Evolutionary conservation across 2,329 filamentous ascomycete genomes (phyloP).

Genomic region (Fusarium longipes): DNA sequence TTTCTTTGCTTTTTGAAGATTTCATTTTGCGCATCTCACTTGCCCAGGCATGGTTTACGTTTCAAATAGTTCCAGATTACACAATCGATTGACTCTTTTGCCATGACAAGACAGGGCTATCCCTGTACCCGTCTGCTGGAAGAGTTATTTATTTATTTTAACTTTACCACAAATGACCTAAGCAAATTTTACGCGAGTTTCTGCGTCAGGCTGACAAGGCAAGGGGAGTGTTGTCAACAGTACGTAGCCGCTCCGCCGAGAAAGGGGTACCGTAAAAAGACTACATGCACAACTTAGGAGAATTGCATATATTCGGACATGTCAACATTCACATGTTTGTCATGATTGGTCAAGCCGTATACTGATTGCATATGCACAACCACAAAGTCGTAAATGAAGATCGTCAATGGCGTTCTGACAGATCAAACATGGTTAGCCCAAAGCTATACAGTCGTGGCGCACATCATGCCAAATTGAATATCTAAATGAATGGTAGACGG

Average conservation of each 20-base stretch:
- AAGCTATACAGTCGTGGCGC: background rate
- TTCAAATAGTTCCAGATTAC: conserved; percentile 6
- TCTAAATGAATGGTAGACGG: background rate
- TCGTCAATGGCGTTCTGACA: conserved; percentile 12
- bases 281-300: background rate
- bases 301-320: background rate
- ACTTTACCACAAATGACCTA: background rate
- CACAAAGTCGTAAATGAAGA: background rate
- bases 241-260: background rate
- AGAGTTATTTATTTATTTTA: background rate
- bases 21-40: background rate
- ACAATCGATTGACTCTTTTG: background rate
- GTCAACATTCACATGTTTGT: background rate
- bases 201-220: background rate
- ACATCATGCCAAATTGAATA: background rate
- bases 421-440: background rate
- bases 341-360: conserved; percentile 4
- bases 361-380: background rate
- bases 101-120: background rate
- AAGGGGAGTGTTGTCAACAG: background rate
- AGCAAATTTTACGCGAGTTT: background rate
- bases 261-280: background rate
- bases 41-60: background rate
- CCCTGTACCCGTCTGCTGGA: background rate
- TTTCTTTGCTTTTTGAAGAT: background rate